These are phyloP conservation scores for Aureobasidium subglaciale DNA, from an alignment of 2,329 filamentous ascomycete genomes.

Conservation along the genomic window DNA sequence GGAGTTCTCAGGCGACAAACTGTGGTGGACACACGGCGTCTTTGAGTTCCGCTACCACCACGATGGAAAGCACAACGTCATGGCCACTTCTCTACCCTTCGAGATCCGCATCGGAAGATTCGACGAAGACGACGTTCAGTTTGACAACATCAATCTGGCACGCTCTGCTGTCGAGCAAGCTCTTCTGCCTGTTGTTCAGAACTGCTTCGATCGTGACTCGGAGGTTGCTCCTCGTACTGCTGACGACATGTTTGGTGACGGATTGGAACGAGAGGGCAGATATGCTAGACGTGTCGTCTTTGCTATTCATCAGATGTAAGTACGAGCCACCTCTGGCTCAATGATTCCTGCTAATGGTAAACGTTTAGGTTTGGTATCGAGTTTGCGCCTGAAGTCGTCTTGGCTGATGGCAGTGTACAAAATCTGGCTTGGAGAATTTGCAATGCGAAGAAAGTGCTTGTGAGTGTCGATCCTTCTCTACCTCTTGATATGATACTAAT, in stretches of 20 bases:
- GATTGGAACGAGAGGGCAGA: constrained; percentile 81
- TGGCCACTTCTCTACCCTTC: constrained; percentile 89
- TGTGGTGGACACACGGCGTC: constrained; percentile 94
- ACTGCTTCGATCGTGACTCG: constrained; percentile 87
- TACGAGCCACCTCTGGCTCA: constrained; percentile 2
- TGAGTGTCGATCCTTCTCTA: constrained; percentile 42
- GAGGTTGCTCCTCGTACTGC: constrained; percentile 77
- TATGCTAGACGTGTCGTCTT: constrained; percentile 88
- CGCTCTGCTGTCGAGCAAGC: constrained; percentile 66
- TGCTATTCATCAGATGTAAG: constrained; percentile 84
- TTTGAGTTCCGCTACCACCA: constrained; percentile 98
- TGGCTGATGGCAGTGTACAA: constrained; percentile 80
- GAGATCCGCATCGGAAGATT: constrained; percentile 80
- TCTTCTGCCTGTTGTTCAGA: constrained; percentile 75
- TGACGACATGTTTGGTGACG: constrained; percentile 75
- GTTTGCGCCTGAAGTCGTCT: constrained; percentile 85
- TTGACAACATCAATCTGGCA: constrained; percentile 53
- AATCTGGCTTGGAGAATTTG: constrained; percentile 92
- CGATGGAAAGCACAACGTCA: constrained; percentile 82
- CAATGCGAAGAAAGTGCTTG: constrained; percentile 90
- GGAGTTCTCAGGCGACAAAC: constrained; percentile 81
- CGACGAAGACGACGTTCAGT: constrained; percentile 61
- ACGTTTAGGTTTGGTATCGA: constrained; percentile 86
- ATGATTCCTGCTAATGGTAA: too few species aligned
- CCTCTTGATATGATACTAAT: neutral